These are phyloP conservation scores for Kwoniella pini DNA, from an alignment of 768 basidiomycete species.

Conservation along the genomic window DNA sequence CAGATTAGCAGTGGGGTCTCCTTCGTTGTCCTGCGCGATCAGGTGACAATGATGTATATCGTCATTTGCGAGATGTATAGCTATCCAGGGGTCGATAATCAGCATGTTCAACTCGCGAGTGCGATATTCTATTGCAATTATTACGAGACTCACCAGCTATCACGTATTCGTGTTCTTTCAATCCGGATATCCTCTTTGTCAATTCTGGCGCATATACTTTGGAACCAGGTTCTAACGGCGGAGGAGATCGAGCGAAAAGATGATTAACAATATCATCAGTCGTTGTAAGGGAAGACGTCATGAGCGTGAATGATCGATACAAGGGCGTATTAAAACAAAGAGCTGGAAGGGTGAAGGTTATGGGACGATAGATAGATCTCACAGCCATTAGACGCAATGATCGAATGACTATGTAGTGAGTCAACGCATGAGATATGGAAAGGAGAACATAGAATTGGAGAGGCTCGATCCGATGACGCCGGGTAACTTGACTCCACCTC, in stretches of 20 bases:
- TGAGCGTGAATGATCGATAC: neutral
- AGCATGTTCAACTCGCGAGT: too few relatives aligned
- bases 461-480: too few relatives aligned
- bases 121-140: too few relatives aligned
- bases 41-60: slow-evolving; percentile 48
- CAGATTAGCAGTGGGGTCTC: slow-evolving; percentile 47
- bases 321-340: too few relatives aligned
- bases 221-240: slow-evolving; percentile 45
- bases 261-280: slow-evolving; percentile 30
- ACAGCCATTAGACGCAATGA: too few relatives aligned
- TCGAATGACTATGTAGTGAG: too few relatives aligned
- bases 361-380: too few relatives aligned
- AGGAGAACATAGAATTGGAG: too few relatives aligned
- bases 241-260: slow-evolving; percentile 32
- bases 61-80: slow-evolving; percentile 51
- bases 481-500: too few relatives aligned
- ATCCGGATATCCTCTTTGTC: slow-evolving; percentile 26
- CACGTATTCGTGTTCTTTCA: slow-evolving; percentile 40
- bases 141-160: slow-evolving; percentile 48
- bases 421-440: neutral
- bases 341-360: too few relatives aligned
- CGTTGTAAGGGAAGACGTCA: slow-evolving; percentile 5
- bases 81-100: too few relatives aligned
- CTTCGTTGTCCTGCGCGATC: slow-evolving; percentile 50
- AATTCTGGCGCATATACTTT: slow-evolving; percentile 39